Evolutionary conservation across 306 rosid genomes (phyloP).

Genomic region (Inga leiocalycina): DNA sequence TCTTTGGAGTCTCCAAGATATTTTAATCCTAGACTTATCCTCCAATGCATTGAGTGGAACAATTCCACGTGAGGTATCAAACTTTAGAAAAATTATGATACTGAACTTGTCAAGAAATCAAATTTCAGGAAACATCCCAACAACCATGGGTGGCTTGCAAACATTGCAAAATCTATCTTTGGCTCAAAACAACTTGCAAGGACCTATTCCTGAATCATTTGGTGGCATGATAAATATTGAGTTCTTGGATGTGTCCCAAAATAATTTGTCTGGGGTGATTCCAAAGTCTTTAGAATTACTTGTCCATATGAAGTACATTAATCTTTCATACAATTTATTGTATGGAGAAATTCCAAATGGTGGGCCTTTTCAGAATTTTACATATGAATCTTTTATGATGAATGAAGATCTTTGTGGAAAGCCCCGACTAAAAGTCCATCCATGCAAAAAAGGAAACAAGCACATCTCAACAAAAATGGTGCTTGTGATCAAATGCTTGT

Average conservation of each 20-base stretch:
- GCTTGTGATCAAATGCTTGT: background rate
- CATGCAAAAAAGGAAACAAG: background rate
- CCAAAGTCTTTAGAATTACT: background rate
- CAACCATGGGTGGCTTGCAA: too few relatives aligned
- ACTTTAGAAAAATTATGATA: too few relatives aligned
- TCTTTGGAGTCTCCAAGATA: too few relatives aligned
- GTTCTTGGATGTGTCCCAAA: background rate
- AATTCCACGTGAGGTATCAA: too few relatives aligned
- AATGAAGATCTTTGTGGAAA: conserved; percentile 1
- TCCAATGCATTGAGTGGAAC: too few relatives aligned
- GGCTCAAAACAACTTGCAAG: too few relatives aligned
- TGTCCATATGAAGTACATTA: background rate
- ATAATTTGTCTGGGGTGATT: background rate
- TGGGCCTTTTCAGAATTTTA: background rate
- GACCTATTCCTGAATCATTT: background rate
- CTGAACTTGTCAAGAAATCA: too few relatives aligned
- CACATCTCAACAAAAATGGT: background rate
- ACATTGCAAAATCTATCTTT: too few relatives aligned
- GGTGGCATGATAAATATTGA: background rate
- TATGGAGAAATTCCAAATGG: conserved; percentile 8
- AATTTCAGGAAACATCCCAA: too few relatives aligned
- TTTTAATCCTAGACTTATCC: too few relatives aligned
- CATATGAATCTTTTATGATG: background rate
- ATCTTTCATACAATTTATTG: background rate
- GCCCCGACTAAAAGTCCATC: background rate